phyloP scores from a whole-genome alignment of 2,329 filamentous ascomycete genomes.

The Proliferodiscus dingleyae region DNA sequence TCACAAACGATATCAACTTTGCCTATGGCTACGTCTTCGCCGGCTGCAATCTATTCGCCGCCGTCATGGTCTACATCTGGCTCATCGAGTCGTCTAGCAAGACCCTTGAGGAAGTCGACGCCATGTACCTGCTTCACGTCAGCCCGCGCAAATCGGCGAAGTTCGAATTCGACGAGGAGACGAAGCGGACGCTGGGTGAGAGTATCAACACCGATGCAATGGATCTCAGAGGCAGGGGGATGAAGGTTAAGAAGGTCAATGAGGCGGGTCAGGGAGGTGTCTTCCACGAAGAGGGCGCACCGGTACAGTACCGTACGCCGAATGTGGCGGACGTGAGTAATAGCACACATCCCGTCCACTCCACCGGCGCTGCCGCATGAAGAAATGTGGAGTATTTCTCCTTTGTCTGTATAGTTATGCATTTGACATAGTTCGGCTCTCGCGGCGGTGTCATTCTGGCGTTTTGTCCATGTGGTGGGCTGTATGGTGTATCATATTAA shows the following conservation, averaged over 20 bases:
- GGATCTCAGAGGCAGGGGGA: slow-evolving; percentile 15
- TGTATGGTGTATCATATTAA: too few relatives aligned
- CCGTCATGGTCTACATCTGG: slow-evolving; percentile 69
- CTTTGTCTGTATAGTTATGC: too few relatives aligned
- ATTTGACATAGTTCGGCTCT: too few relatives aligned
- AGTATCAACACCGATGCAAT: slow-evolving; percentile 26
- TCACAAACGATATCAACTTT: slow-evolving; percentile 66
- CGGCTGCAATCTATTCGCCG: slow-evolving; percentile 61
- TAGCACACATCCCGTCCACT: background rate
- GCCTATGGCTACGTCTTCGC: slow-evolving; percentile 68
- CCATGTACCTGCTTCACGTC: slow-evolving; percentile 24
- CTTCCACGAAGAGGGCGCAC: background rate
- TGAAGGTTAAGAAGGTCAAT: slow-evolving; percentile 44
- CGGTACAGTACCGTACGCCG: background rate
- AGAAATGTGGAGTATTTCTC: too few relatives aligned
- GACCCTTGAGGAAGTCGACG: slow-evolving; percentile 25
- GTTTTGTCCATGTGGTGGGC: too few relatives aligned
- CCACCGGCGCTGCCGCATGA: background rate
- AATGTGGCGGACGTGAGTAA: background rate
- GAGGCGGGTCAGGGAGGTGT: slow-evolving; percentile 32
- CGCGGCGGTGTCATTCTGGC: too few relatives aligned
- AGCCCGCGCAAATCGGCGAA: slow-evolving; percentile 33
- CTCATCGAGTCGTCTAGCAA: slow-evolving; percentile 57
- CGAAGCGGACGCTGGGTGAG: slow-evolving; percentile 3
- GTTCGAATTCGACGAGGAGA: slow-evolving; percentile 17